Evolutionary conservation across 2,329 filamentous ascomycete species (phyloP).

Genomic region (Cryphonectria naterciae): DNA sequence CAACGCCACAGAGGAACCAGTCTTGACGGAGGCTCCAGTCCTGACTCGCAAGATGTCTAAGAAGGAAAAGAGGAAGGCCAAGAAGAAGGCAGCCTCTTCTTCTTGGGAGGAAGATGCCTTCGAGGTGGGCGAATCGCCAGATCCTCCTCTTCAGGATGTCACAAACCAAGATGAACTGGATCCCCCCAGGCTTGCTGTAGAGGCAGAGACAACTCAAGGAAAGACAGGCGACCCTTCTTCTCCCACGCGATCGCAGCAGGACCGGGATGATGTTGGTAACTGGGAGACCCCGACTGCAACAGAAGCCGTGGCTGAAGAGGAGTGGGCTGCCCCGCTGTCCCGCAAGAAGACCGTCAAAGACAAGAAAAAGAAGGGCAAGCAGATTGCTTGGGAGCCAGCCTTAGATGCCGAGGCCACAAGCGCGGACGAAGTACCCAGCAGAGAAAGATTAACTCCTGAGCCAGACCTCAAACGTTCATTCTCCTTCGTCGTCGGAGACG

Average conservation of each 20-base stretch:
- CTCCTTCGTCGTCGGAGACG: conserved; percentile 2
- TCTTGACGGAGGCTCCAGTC: conserved; percentile 10
- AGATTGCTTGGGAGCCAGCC: conserved; percentile 29
- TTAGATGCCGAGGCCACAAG: conserved; percentile 25
- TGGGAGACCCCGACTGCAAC: conserved; percentile 25
- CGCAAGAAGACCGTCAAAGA: conserved; percentile 42
- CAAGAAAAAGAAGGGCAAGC: conserved; percentile 44
- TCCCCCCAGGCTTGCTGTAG: not conserved
- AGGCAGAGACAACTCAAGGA: conserved; percentile 1
- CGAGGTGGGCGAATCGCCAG: conserved; percentile 27
- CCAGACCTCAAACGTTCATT: not conserved
- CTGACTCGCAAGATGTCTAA: conserved; percentile 29
- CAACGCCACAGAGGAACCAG: not conserved
- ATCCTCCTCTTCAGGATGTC: conserved; percentile 11
- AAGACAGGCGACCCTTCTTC: not conserved
- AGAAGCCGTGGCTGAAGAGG: conserved; percentile 31
- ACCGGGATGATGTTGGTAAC: conserved; percentile 33
- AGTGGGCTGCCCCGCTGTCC: conserved; percentile 28
- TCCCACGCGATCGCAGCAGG: not conserved
- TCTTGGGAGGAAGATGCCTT: conserved; percentile 22
- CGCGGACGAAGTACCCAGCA: not conserved
- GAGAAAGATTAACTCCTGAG: not conserved
- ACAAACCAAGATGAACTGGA: conserved; percentile 6
- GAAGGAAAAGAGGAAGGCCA: conserved; percentile 33
- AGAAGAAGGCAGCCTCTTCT: conserved; percentile 36